These are phyloP conservation scores for Cnidoscolus chayamansa DNA, from an alignment of 441 rosid genomes.

Conservation along the genomic window DNA sequence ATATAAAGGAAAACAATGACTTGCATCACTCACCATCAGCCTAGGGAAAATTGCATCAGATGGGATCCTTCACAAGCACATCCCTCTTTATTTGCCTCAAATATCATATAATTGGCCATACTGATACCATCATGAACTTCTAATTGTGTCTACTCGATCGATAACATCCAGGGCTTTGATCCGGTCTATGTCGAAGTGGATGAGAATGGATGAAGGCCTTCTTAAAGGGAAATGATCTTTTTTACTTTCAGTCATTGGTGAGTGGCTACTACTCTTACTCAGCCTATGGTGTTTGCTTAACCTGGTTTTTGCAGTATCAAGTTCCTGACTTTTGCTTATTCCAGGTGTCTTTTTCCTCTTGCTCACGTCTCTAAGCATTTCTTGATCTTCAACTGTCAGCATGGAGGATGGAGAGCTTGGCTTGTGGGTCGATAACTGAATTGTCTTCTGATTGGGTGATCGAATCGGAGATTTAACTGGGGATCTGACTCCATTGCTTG, in stretches of 20 bases:
- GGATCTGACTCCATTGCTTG: slow-evolving; percentile 62
- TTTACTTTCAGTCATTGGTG: slow-evolving; percentile 56
- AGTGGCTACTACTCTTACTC: slow-evolving; percentile 89
- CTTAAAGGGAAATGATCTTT: slow-evolving; percentile 64
- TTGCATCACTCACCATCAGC: slow-evolving; percentile 4
- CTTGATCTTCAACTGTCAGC: slow-evolving; percentile 76
- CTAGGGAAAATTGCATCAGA: slow-evolving; percentile 21
- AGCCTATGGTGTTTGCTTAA: slow-evolving; percentile 69
- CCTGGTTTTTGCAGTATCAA: slow-evolving; percentile 57
- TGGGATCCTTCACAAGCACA: background rate
- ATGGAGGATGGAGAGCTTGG: slow-evolving; percentile 43
- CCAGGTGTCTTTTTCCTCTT: slow-evolving; percentile 82
- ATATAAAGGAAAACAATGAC: slow-evolving; percentile 14
- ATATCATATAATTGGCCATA: background rate
- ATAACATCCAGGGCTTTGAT: slow-evolving; percentile 83
- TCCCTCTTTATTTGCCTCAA: slow-evolving; percentile 6
- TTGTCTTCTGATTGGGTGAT: slow-evolving; percentile 59
- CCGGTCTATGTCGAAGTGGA: slow-evolving; percentile 69
- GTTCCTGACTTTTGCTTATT: slow-evolving; percentile 94
- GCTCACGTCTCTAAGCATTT: slow-evolving; percentile 84
- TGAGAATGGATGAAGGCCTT: slow-evolving; percentile 68
- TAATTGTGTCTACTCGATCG: slow-evolving; percentile 79
- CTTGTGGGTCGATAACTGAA: slow-evolving; percentile 40
- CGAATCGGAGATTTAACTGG: slow-evolving; percentile 79
- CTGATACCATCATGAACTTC: slow-evolving; percentile 37